Percentiles rank a stretch among this genome's conserved stretches.
Conservation (phyloP, 768 basidiomycete species). For the Mycena rebaudengoi region DNA sequence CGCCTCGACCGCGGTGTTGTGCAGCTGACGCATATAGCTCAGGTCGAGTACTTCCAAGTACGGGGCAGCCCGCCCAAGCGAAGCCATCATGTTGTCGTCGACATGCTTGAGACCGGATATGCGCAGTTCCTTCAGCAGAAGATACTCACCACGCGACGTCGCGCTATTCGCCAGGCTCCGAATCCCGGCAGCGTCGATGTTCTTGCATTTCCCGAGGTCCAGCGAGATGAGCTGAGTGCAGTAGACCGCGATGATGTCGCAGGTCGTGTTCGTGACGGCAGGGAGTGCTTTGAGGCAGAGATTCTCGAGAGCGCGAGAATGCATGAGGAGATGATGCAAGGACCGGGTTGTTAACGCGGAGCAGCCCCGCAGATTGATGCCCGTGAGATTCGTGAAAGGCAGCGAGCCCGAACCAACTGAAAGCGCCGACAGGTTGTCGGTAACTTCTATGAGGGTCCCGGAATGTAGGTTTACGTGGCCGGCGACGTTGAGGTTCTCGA, state of each 20-base stretch:
- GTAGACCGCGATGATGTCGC: conserved; percentile 67
- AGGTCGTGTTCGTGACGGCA: conserved; percentile 78
- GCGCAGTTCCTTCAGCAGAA: conserved; percentile 69
- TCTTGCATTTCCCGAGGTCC: conserved; percentile 76
- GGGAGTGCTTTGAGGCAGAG: conserved; percentile 74
- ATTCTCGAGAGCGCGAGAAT: conserved; percentile 64
- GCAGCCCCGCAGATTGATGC: conserved; percentile 80
- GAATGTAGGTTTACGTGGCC: conserved; percentile 66
- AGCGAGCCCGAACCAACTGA: conserved; percentile 41
- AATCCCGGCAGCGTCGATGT: conserved; percentile 73
- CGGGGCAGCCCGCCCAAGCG: conserved; percentile 73
- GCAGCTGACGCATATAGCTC: conserved; percentile 74
- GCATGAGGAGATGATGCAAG: conserved; percentile 73
- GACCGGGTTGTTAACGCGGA: conserved; percentile 67
- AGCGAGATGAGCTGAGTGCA: conserved; percentile 66
- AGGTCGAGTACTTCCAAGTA: conserved; percentile 83
- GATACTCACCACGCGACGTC: conserved; percentile 52
- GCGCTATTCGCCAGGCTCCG: conserved; percentile 54
- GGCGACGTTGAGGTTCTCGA: conserved; percentile 65
- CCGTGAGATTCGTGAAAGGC: conserved; percentile 72
- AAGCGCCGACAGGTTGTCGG: conserved; percentile 61
- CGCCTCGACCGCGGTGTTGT: conserved; percentile 79
- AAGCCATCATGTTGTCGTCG: conserved; percentile 67
- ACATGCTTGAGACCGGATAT: conserved; percentile 73
- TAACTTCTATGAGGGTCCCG: conserved; percentile 59